Conservation (phyloP, 768 basidiomycete genomes). For the Tulasnella sp. region DNA sequence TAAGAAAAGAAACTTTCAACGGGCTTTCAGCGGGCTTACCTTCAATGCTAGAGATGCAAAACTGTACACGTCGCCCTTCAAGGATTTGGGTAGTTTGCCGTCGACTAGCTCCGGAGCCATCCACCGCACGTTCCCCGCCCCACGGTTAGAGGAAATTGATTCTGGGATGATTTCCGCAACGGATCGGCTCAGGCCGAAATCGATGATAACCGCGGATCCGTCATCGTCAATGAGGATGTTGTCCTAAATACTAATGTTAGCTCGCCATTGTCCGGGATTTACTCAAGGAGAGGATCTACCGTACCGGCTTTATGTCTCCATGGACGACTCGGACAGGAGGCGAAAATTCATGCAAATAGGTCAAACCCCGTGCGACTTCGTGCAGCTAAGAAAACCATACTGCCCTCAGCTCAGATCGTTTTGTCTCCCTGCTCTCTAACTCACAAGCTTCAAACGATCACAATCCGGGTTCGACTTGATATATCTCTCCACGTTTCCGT, state of each 20-base stretch:
- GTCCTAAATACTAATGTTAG: neutral
- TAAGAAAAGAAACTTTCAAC: too few relatives aligned
- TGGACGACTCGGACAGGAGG: constrained; percentile 14
- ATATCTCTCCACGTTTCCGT: neutral
- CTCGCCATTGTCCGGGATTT: neutral
- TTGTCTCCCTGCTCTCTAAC: neutral
- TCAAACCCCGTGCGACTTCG: neutral
- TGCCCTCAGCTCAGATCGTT: neutral
- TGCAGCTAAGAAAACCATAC: neutral
- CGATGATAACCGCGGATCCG: neutral
- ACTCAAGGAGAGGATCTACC: neutral
- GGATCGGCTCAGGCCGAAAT: constrained; percentile 14
- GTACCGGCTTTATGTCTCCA: constrained; percentile 5
- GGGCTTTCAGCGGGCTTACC: neutral
- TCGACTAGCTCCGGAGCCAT: constrained; percentile 3
- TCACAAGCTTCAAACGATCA: constrained; percentile 1
- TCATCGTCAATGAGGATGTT: constrained; percentile 16
- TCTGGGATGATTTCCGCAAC: neutral
- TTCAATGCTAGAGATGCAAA: neutral
- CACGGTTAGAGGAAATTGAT: neutral
- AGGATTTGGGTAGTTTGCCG: neutral
- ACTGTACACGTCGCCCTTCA: neutral
- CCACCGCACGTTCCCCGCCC: neutral
- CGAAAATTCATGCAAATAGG: constrained; percentile 1
- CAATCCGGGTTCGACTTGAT: neutral